phyloP scores from a whole-genome alignment of 2,329 filamentous ascomycete genomes.

The Madurella mycetomatis region DNA sequence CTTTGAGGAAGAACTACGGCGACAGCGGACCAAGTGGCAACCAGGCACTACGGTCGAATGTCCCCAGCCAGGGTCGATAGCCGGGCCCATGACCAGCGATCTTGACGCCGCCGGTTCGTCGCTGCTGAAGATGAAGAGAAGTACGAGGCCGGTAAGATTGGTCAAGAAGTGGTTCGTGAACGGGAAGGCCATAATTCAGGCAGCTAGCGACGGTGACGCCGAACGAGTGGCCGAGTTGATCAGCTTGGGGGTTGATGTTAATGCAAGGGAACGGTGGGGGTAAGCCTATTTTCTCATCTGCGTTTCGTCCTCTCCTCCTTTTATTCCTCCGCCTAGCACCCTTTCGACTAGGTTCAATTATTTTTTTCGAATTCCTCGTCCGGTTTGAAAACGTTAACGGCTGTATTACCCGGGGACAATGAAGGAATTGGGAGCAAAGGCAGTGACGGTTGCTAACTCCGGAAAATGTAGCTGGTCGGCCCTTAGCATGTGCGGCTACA shows the following conservation, averaged over 20 bases:
- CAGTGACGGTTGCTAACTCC: too few species aligned
- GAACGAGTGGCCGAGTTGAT: slow-evolving; percentile 26
- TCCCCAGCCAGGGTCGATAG: neutral
- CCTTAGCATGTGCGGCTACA: neutral
- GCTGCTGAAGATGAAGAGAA: slow-evolving; percentile 5
- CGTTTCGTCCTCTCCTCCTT: too few species aligned
- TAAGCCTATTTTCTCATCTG: slow-evolving; percentile 9
- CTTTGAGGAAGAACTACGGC: neutral
- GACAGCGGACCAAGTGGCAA: neutral
- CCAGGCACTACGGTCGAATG: neutral
- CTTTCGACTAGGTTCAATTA: too few species aligned
- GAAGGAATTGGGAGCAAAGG: too few species aligned
- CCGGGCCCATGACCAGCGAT: neutral
- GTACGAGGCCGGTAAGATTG: slow-evolving; percentile 21
- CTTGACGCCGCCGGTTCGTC: neutral
- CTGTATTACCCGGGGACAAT: too few species aligned
- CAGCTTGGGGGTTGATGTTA: slow-evolving; percentile 27
- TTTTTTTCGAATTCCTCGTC: too few species aligned
- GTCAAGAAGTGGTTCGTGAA: slow-evolving; percentile 27
- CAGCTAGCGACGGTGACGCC: slow-evolving; percentile 28
- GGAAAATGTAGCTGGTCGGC: neutral
- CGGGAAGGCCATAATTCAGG: slow-evolving; percentile 28
- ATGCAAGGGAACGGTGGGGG: slow-evolving; percentile 29
- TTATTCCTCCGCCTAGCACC: too few species aligned
- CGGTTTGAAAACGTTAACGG: too few species aligned